phyloP scores from a whole-genome alignment of 2,329 filamentous ascomycete species.

The Hymenoscyphus repandus region DNA sequence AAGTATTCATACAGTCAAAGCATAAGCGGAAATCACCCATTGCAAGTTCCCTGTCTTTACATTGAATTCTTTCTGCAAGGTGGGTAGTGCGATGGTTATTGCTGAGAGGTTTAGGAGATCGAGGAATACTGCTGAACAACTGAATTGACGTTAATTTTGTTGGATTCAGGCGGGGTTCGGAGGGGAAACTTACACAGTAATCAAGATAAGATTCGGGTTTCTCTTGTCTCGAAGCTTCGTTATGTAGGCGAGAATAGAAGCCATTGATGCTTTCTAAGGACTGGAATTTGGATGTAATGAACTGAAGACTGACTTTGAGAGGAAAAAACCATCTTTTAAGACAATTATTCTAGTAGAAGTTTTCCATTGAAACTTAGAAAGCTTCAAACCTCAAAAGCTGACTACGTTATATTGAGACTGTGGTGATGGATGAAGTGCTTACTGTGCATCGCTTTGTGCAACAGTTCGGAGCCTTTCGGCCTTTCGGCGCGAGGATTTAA shows the following conservation, averaged over 20 bases:
- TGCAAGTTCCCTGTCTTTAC: slow-evolving; percentile 2
- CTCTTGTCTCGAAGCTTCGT: background rate
- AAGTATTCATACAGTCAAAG: background rate
- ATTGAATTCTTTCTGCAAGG: slow-evolving; percentile 4
- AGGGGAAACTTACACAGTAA: background rate
- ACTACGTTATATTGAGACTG: too few relatives aligned
- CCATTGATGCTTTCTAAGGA: background rate
- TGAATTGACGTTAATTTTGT: too few relatives aligned
- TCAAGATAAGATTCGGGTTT: background rate
- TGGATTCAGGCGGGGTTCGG: too few relatives aligned
- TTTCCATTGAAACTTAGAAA: too few relatives aligned
- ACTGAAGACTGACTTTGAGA: too few relatives aligned
- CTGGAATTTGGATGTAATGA: background rate
- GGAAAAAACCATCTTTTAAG: too few relatives aligned
- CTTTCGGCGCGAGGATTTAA: too few relatives aligned
- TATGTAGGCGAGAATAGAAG: background rate
- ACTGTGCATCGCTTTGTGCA: too few relatives aligned
- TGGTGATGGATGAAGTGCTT: too few relatives aligned
- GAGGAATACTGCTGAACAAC: background rate
- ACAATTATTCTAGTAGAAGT: too few relatives aligned
- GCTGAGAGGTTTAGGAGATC: background rate
- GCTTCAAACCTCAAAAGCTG: too few relatives aligned
- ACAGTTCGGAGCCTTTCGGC: too few relatives aligned
- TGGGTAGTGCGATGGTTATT: slow-evolving; percentile 7
- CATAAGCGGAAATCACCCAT: slow-evolving; percentile 8